phyloP scores from a whole-genome alignment of 106 monocot genomes.

The Posidonia australis region DNA sequence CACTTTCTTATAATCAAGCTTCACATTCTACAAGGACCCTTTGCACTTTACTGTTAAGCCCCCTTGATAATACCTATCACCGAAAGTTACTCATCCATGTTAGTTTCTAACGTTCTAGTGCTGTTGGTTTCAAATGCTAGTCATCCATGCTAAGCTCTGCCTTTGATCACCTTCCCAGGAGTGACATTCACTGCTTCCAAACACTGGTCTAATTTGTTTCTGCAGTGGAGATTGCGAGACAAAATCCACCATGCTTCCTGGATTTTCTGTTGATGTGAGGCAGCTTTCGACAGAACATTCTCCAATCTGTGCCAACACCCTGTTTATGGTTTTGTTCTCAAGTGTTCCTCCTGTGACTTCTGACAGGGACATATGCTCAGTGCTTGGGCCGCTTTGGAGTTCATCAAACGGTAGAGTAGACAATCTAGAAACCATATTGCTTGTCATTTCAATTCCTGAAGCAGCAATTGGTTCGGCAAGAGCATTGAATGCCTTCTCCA shows the following conservation, averaged over 20 bases:
- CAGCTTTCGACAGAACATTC: slow-evolving; percentile 38
- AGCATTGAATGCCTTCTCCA: slow-evolving; percentile 37
- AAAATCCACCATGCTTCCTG: background rate
- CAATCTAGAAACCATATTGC: slow-evolving; percentile 12
- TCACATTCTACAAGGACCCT: too few species aligned
- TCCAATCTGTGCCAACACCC: slow-evolving; percentile 11
- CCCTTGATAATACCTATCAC: too few species aligned
- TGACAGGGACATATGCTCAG: slow-evolving; percentile 9
- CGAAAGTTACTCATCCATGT: background rate
- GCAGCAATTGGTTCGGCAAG: slow-evolving; percentile 6
- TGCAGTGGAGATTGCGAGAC: background rate
- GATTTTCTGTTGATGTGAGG: slow-evolving; percentile 11
- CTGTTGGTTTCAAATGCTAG: background rate
- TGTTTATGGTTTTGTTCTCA: slow-evolving; percentile 4
- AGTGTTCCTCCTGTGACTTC: slow-evolving; percentile 7
- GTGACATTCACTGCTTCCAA: background rate
- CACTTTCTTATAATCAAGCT: too few species aligned
- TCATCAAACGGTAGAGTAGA: slow-evolving; percentile 8
- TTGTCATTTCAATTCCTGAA: background rate
- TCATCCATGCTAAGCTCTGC: background rate
- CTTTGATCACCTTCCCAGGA: background rate
- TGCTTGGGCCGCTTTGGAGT: slow-evolving; percentile 6
- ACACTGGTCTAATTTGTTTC: background rate
- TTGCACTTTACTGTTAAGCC: too few species aligned
- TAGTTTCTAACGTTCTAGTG: background rate